Base-by-base conservation (phyloP, 1,284 basidiomycete genomes). In the Malassezia psittaci region DNA sequence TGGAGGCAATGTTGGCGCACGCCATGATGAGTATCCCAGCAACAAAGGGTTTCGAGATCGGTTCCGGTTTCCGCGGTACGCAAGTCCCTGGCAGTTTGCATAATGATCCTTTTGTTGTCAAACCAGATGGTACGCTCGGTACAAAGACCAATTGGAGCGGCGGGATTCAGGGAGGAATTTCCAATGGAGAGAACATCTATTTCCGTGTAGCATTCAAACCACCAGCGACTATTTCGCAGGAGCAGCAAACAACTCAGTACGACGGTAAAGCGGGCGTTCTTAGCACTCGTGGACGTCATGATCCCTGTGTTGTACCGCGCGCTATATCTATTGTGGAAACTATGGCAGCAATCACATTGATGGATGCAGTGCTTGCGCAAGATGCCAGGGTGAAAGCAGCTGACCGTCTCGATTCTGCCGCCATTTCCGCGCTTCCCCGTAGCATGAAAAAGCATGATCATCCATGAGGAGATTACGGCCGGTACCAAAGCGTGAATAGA, bases 1-100 rank as follows among this genome's bases (percentile, higher is more conserved):
- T 98, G 74, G 94, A 96, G 77, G 94, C 94, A 34, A 83, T 85
- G 66, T 84, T 99, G 57, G 94, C 83, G 3, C 94, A 98, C 75
- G 94, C 94, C 15, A 98, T 99, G 91, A 82, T 99, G 55, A 91
- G 88, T 59, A 96, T 98, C 71, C 94, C 94, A 34, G 93, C 94
- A 7, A 98, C 94, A 55, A 99, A 99, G 76, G 90, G 84, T 4
- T 98, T 99, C 76, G 94, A 99, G 78, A 85, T 98, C 65, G 94
- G 94, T 46, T 93, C 89, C 24, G 94, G 94, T 33, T 96, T 99
- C 83, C 81, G 84, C 61, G 94, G 94, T 15, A 90, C 90, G n/a
- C 85, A 90, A 76, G 85, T 96, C 51, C 87, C 89, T 8, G 94
- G 94, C 40, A 87, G 84, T 74, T 80, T 81, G 69, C 94, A 99